These are phyloP conservation scores for Tolypocladium sp. DNA, from an alignment of 2,329 filamentous ascomycete species.

Conservation along the genomic window DNA sequence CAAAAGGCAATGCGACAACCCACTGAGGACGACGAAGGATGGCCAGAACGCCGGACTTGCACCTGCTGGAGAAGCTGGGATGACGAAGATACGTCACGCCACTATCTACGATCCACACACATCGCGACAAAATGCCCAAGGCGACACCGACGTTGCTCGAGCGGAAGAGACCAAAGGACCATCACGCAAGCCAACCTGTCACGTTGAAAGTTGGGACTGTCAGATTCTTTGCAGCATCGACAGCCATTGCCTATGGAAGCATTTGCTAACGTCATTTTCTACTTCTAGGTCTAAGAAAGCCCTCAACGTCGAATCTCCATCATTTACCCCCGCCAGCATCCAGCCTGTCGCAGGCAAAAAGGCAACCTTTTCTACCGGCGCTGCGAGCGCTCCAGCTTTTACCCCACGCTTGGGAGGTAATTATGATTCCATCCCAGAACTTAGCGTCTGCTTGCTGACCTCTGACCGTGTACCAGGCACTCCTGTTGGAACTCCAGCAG, in stretches of 20 bases:
- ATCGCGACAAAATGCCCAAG: neutral
- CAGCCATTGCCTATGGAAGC: neutral
- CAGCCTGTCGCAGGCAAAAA: conserved; percentile 47
- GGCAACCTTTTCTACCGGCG: conserved; percentile 76
- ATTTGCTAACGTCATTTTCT: neutral
- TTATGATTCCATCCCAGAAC: conserved; percentile 1
- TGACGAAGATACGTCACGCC: neutral
- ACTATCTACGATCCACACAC: neutral
- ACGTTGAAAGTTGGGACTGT: neutral
- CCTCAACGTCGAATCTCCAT: conserved; percentile 91
- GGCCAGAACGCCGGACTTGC: neutral
- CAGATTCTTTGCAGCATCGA: neutral
- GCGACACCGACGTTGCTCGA: neutral
- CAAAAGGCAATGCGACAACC: neutral
- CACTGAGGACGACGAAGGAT: neutral
- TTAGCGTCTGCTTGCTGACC: neutral
- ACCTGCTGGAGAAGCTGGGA: neutral
- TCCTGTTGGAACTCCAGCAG: conserved; percentile 27
- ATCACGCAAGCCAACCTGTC: neutral
- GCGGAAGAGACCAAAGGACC: neutral
- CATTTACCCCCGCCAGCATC: conserved; percentile 67
- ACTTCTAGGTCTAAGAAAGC: conserved; percentile 53
- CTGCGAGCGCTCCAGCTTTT: conserved; percentile 80
- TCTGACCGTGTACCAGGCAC: conserved; percentile 18
- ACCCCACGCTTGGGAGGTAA: conserved; percentile 54